Evolutionary conservation across 129 eudicot species (phyloP).

Genomic region (Chrysanthemum makinoi): DNA sequence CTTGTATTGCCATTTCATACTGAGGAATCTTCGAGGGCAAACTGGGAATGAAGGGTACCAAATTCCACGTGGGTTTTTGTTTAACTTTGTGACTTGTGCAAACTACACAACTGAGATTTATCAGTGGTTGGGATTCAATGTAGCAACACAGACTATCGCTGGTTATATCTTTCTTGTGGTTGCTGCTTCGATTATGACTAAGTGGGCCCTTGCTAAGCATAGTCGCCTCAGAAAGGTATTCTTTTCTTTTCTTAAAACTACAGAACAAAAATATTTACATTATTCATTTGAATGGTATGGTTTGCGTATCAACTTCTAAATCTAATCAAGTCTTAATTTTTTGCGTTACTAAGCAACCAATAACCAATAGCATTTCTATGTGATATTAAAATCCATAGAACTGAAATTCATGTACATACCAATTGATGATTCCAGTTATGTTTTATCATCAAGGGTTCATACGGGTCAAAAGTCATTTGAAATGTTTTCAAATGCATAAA

Average conservation of each 20-base stretch:
- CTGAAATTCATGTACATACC: background rate
- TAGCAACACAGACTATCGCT: slow-evolving; percentile 89
- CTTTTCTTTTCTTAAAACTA: background rate
- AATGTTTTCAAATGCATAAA: background rate
- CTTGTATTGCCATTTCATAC: slow-evolving; percentile 78
- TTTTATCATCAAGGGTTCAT: background rate
- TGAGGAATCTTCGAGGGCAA: slow-evolving; percentile 66
- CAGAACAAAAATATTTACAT: background rate
- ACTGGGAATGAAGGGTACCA: slow-evolving; percentile 75
- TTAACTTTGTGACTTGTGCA: slow-evolving; percentile 88
- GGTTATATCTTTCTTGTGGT: slow-evolving; percentile 76
- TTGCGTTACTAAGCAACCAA: background rate
- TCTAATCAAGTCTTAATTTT: background rate
- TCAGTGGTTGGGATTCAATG: slow-evolving; percentile 91
- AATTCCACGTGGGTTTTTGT: slow-evolving; percentile 83
- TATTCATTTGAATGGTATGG: too few relatives aligned
- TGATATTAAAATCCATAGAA: background rate
- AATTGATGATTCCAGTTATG: background rate
- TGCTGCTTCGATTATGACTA: slow-evolving; percentile 87
- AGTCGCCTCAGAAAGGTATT: slow-evolving; percentile 79
- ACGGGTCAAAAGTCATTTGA: background rate
- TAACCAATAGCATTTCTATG: background rate
- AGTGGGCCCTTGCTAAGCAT: slow-evolving; percentile 97
- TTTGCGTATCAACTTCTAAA: background rate
- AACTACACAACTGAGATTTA: slow-evolving; percentile 94